Evolutionary conservation across 2,329 filamentous ascomycete genomes (phyloP).

Genomic region (Trichothecium roseum): DNA sequence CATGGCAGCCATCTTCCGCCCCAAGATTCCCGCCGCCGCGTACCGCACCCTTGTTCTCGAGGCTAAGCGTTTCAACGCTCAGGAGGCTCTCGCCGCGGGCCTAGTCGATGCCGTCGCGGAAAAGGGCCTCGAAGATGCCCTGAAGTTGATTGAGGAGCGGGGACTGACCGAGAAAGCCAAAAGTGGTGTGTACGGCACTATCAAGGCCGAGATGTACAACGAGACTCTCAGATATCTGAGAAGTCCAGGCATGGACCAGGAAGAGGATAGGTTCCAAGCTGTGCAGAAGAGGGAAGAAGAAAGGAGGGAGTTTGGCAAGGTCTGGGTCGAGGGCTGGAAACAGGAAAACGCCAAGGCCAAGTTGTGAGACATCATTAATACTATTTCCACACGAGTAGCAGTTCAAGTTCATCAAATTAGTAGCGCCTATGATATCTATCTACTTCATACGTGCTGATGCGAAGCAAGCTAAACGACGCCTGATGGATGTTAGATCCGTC

Average conservation of each 20-base stretch:
- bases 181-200: conserved; percentile 55
- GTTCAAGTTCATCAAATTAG: too few species aligned
- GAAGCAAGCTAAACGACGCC: too few species aligned
- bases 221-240: conserved; percentile 51
- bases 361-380: too few species aligned
- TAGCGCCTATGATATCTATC: too few species aligned
- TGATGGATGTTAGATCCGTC: too few species aligned
- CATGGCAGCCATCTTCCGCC: conserved; percentile 65
- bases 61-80: conserved; percentile 54
- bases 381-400: too few species aligned
- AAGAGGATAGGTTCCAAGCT: conserved; percentile 37
- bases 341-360: conserved; percentile 28
- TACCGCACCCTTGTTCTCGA: conserved; percentile 64
- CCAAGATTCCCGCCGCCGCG: conserved; percentile 48
- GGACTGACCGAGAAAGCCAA: conserved; percentile 51
- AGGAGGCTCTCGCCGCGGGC: conserved; percentile 52
- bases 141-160: conserved; percentile 48
- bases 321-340: conserved; percentile 39
- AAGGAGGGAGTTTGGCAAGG: conserved; percentile 30
- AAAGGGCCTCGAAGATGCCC: conserved; percentile 46
- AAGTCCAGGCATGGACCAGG: conserved; percentile 34
- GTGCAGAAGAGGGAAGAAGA: conserved; percentile 27
- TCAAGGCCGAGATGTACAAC: conserved; percentile 70
- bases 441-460: too few species aligned
- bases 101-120: conserved; percentile 43